Evolutionary conservation across 495 filamentous ascomycete genomes (phyloP).

Genomic region (Penicillium steckii): DNA sequence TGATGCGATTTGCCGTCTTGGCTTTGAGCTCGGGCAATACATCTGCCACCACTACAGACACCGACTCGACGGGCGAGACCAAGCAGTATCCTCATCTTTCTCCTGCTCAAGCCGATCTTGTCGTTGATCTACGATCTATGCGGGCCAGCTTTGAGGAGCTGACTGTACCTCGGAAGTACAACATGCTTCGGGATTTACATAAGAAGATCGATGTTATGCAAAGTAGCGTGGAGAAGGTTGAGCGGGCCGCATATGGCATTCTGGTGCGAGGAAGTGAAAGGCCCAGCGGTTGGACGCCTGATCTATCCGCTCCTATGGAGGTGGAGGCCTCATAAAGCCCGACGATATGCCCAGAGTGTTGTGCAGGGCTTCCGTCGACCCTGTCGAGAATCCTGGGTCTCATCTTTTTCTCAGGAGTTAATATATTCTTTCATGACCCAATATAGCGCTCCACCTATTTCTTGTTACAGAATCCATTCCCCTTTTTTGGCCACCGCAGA

Average conservation of each 20-base stretch:
- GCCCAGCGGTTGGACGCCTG: slow-evolving; percentile 90
- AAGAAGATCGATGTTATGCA: slow-evolving; percentile 89
- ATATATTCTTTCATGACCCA: too few relatives aligned
- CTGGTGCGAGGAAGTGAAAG: slow-evolving; percentile 82
- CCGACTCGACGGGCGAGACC: slow-evolving; percentile 8
- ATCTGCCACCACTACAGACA: slow-evolving; percentile 19
- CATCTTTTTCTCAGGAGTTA: too few relatives aligned
- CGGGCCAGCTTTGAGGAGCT: slow-evolving; percentile 72
- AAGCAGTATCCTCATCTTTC: slow-evolving; percentile 13
- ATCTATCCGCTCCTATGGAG: slow-evolving; percentile 54
- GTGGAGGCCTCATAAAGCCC: slow-evolving; percentile 42
- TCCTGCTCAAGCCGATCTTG: slow-evolving; percentile 44
- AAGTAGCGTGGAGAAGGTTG: slow-evolving; percentile 88
- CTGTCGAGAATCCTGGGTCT: too few relatives aligned
- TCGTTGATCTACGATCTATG: slow-evolving; percentile 73
- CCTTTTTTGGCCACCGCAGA: too few relatives aligned
- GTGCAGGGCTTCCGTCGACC: background rate
- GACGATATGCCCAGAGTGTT: background rate
- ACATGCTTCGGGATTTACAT: slow-evolving; percentile 59
- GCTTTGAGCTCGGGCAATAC: slow-evolving; percentile 40
- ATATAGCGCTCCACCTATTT: too few relatives aligned
- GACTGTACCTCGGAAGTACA: slow-evolving; percentile 43
- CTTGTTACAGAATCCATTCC: too few relatives aligned
- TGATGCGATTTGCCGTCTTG: slow-evolving; percentile 94
- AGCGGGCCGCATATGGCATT: slow-evolving; percentile 83